phyloP scores from a whole-genome alignment of 306 rosid genomes.

The Lathyrus tuberosus region DNA sequence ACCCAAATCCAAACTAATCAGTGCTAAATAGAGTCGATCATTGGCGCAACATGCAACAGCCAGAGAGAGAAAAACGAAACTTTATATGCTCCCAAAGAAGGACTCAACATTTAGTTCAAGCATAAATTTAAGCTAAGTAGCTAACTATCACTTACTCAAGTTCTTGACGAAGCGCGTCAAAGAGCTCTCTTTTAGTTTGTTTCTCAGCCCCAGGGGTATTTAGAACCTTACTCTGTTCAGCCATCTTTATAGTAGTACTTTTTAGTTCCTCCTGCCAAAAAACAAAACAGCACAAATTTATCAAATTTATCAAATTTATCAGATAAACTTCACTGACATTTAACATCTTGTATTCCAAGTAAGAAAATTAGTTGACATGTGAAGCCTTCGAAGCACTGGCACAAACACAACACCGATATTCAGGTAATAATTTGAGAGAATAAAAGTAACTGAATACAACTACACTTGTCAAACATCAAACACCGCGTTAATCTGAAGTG shows the following conservation, averaged over 20 bases:
- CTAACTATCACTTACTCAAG: constrained; percentile 65
- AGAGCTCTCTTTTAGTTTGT: constrained; percentile 92
- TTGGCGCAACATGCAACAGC: constrained; percentile 2
- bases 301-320: constrained; percentile 1
- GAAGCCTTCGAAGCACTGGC: background rate
- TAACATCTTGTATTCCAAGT: background rate
- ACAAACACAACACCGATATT: too few relatives aligned
- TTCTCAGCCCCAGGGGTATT: constrained; percentile 95
- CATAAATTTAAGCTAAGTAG: background rate
- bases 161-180: constrained; percentile 83
- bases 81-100: background rate
- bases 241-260: constrained; percentile 88
- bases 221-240: constrained; percentile 90
- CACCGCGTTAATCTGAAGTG: background rate
- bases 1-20: background rate
- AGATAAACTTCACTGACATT: background rate
- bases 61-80: background rate
- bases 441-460: too few relatives aligned
- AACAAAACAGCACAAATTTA: constrained; percentile 5
- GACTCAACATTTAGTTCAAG: background rate
- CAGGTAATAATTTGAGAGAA: too few relatives aligned
- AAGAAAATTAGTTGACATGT: background rate
- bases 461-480: too few relatives aligned
- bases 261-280: constrained; percentile 79
- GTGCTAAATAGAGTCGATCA: background rate